phyloP scores from a whole-genome alignment of 2,329 filamentous ascomycete genomes.

The Paracoccidioides lutzii region DNA sequence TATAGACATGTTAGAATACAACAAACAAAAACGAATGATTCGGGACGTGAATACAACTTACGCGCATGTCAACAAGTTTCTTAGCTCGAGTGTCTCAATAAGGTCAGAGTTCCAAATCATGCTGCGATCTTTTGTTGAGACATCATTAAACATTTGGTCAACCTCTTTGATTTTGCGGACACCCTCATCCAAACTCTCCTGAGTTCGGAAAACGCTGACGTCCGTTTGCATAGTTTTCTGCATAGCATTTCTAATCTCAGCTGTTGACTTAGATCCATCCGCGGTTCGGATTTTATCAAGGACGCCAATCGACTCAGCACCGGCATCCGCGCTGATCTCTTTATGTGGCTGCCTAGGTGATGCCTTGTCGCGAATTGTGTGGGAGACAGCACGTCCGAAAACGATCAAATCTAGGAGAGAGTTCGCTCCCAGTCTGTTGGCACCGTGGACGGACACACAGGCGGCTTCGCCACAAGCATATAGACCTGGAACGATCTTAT shows the following conservation, averaged over 20 bases:
- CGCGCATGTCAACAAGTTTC: conserved; percentile 94
- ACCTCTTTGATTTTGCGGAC: conserved; percentile 77
- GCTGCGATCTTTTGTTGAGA: conserved; percentile 94
- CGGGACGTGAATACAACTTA: conserved; percentile 39
- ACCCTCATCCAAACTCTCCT: conserved; percentile 87
- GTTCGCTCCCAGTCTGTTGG: conserved; percentile 95
- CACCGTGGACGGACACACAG: conserved; percentile 94
- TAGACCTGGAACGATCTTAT: conserved; percentile 86
- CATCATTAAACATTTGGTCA: conserved; percentile 64
- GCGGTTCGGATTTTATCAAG: conserved; percentile 78
- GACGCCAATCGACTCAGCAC: conserved; percentile 71
- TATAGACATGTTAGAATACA: conserved; percentile 22
- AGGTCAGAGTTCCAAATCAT: conserved; percentile 99
- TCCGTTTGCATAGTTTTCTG: conserved; percentile 98
- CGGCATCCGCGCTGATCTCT: conserved; percentile 71
- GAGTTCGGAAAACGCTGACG: conserved; percentile 90
- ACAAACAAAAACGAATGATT: not conserved
- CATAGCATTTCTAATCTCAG: conserved; percentile 82
- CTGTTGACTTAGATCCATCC: conserved; percentile 72
- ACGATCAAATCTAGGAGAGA: conserved; percentile 95
- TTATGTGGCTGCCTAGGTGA: conserved; percentile 68
- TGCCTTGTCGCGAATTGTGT: conserved; percentile 93
- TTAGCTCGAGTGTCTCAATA: conserved; percentile 87
- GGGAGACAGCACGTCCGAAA: conserved; percentile 92
- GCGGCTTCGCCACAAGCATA: conserved; percentile 96